Conservation (phyloP, 331 rosid species). For the Rhamnella rubrinervis region DNA sequence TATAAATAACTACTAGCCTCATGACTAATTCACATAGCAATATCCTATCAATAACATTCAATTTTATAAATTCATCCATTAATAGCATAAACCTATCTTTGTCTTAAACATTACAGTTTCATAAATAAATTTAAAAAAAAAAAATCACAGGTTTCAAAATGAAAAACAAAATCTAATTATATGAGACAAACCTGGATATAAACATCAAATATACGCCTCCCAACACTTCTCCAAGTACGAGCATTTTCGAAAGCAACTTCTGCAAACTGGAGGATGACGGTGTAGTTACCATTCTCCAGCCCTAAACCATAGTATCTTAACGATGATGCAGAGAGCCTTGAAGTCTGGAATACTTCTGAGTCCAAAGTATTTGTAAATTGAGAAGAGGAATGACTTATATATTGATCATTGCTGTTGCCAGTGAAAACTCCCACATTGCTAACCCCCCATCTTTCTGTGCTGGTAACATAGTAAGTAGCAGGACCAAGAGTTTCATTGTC, state of each 20-base stretch:
- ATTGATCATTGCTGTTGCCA: slow-evolving; percentile 20
- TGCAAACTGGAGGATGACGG: slow-evolving; percentile 62
- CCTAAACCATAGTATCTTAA: slow-evolving; percentile 82
- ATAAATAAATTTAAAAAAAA: no score
- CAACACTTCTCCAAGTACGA: slow-evolving; percentile 56
- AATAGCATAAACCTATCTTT: no score
- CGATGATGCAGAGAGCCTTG: slow-evolving; percentile 77
- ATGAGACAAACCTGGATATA: slow-evolving; percentile 63
- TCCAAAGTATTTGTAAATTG: slow-evolving; percentile 52
- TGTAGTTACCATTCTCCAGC: slow-evolving; percentile 77
- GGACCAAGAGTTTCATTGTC: slow-evolving; percentile 73
- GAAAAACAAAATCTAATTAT: neutral
- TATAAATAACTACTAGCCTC: no score
- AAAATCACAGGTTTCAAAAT: no score
- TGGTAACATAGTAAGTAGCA: slow-evolving; percentile 57
- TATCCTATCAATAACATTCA: no score
- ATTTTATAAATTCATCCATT: no score
- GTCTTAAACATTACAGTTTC: no score
- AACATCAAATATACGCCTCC: slow-evolving; percentile 73
- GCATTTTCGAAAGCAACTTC: slow-evolving; percentile 47
- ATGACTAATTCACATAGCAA: no score
- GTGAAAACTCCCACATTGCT: slow-evolving; percentile 69
- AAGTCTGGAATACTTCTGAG: slow-evolving; percentile 60
- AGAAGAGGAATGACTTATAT: slow-evolving; percentile 28
- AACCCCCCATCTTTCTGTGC: slow-evolving; percentile 60